phyloP scores from a whole-genome alignment of 108 stramenopile species.

The Fragilaria crotonensis region DNA sequence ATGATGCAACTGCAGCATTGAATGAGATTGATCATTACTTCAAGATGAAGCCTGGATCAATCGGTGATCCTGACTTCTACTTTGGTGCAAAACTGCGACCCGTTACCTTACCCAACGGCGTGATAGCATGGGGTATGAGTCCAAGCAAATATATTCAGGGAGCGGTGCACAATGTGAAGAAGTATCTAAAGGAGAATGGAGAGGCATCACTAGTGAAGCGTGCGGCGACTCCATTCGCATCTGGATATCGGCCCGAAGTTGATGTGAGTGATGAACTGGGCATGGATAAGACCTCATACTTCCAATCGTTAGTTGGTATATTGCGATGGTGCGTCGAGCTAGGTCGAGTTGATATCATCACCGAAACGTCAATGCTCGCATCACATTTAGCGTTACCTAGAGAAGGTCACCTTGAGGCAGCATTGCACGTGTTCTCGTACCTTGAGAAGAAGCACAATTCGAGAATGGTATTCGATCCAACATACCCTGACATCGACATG shows the following conservation, averaged over 20 bases:
- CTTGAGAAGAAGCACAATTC: constrained; percentile 31
- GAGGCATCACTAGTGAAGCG: constrained; percentile 5
- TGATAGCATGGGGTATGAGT: constrained; percentile 3
- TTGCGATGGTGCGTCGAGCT: constrained; percentile 22
- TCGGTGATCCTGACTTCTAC: constrained; percentile 20
- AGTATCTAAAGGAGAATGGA: constrained; percentile 1
- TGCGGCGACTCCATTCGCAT: constrained; percentile 1
- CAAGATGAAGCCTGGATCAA: constrained; percentile 25
- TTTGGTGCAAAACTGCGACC: constrained; percentile 10
- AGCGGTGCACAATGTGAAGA: constrained; percentile 22
- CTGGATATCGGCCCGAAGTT: constrained; percentile 15
- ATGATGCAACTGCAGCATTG: constrained; percentile 6
- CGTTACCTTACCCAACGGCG: constrained; percentile 4
- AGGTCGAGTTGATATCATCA: constrained; percentile 28
- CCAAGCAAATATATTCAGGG: constrained; percentile 26
- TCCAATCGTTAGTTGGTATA: constrained; percentile 16
- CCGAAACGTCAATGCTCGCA: constrained; percentile 41
- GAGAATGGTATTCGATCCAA: constrained; percentile 42
- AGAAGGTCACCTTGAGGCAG: constrained; percentile 39
- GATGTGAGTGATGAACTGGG: constrained; percentile 7
- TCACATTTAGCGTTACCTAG: constrained; percentile 47
- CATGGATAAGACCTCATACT: constrained; percentile 12
- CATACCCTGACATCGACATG: too few species aligned
- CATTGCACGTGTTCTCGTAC: constrained; percentile 32
- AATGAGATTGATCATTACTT: constrained; percentile 20